Base-by-base conservation (phyloP, 768 basidiomycete genomes). In the Auriscalpium vulgare region DNA sequence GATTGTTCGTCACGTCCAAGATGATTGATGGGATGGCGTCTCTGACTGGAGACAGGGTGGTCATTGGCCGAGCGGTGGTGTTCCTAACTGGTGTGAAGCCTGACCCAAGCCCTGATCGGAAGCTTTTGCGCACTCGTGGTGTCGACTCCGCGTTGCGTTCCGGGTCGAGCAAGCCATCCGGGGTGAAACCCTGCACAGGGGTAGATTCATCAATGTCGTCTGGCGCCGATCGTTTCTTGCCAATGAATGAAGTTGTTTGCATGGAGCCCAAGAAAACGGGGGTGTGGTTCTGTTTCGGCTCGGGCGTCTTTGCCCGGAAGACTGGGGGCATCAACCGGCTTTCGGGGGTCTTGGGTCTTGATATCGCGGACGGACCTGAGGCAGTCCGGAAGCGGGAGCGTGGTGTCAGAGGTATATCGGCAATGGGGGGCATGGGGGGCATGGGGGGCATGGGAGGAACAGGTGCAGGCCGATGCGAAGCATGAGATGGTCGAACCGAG, bases 21-120 rank as follows among this genome's bases (percentile, higher is more conserved):
- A 79, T 77, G 13, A 71, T 46, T 23, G 70, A 61, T 67, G 21
- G 79, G 72, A 44, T 43, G 4, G 48, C 6, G 4, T 34, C 70
- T 49, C 77, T 76, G 60, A 75, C 76, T 16, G 86, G 83, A 36
- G 85, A 82, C 23, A 60, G 44, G 10, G 73, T 64, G 17, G 68
- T 61, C 11, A 70, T 66, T 8, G 76, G 72, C 52, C 78, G 81
- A 35, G 66, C 52, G 43, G 69, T 68, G 55, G 75, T 72, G 58
- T 78, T 75, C 35, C 87, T 82, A 35, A 82, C 75, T 3, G 88
- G 88, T 2, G 88, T 90, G 66, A 90, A 91, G 7, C 88, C 84
- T 6, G 80, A 75, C 29, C 29, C 29, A 29, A 29, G 29, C 29
- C 29, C 29, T 29, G 29, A 29, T 46, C 85, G 82, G 54, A 83